phyloP scores from a whole-genome alignment of 148 eudicot genomes.

The Camellia japonica region DNA sequence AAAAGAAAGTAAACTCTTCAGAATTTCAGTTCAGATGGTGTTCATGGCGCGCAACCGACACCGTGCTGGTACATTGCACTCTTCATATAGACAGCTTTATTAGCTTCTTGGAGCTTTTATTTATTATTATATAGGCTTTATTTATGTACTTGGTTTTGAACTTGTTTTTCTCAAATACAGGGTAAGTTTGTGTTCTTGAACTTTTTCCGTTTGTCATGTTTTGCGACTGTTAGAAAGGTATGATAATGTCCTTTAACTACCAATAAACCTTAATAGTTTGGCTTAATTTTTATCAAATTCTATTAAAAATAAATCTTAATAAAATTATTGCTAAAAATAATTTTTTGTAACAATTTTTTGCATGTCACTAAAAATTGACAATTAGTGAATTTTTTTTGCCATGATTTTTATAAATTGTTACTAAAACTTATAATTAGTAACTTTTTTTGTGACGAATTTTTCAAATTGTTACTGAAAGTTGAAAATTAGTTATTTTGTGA shows the following conservation, averaged over 20 bases:
- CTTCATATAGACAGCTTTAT: conserved; percentile 1
- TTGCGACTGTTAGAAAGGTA: conserved; percentile 4
- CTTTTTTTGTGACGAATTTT: too few relatives aligned
- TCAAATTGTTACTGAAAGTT: too few relatives aligned
- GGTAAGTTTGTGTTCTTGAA: neutral
- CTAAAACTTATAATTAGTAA: too few relatives aligned
- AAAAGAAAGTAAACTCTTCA: neutral
- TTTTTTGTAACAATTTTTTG: too few relatives aligned
- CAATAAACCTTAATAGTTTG: too few relatives aligned
- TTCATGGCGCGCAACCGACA: neutral
- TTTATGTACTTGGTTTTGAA: neutral
- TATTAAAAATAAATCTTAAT: too few relatives aligned
- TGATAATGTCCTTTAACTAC: neutral
- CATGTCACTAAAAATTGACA: too few relatives aligned
- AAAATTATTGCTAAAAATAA: too few relatives aligned
- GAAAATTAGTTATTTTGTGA: too few relatives aligned
- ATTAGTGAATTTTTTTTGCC: too few relatives aligned
- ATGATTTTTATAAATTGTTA: too few relatives aligned
- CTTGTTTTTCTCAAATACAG: neutral
- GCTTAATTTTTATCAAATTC: too few relatives aligned
- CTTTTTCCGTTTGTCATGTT: conserved; percentile 1
- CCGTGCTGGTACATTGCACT: neutral
- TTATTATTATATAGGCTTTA: neutral
- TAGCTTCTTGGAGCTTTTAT: conserved; percentile 9
- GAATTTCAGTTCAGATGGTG: neutral